Percentiles rank a stretch among this genome's conserved stretches.
Evolutionary conservation across 805 yeast species (phyloP).

Genomic region (Cyberlindnera americana): DNA sequence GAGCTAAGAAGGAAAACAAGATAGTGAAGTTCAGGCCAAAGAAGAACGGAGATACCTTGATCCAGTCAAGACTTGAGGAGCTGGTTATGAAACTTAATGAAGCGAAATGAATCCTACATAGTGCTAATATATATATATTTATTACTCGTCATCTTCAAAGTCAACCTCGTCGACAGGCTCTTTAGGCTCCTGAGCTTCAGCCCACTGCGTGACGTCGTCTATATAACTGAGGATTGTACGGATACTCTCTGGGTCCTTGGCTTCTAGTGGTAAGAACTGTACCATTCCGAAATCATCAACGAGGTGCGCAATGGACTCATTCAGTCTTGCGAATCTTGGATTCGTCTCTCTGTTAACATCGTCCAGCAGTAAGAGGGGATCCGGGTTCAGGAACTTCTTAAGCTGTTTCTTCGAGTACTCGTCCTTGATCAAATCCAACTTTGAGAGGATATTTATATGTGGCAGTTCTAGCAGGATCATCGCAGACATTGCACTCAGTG

Average conservation of each 20-base stretch:
- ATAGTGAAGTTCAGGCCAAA: too few species aligned
- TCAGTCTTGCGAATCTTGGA: slow-evolving; percentile 66
- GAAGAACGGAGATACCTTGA: slow-evolving; percentile 11
- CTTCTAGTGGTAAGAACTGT: slow-evolving; percentile 87
- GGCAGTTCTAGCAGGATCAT: slow-evolving; percentile 95
- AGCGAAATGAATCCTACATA: slow-evolving; percentile 12
- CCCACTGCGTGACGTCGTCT: slow-evolving; percentile 98
- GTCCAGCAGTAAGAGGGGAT: slow-evolving; percentile 67
- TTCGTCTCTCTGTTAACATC: slow-evolving; percentile 48
- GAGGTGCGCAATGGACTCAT: slow-evolving; percentile 78
- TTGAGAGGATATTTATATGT: slow-evolving; percentile 85
- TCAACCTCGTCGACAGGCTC: slow-evolving; percentile 82
- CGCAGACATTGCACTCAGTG: slow-evolving; percentile 95
- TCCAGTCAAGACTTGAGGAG: slow-evolving; percentile 23
- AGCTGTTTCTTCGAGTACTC: slow-evolving; percentile 71
- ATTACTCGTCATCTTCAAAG: slow-evolving; percentile 49
- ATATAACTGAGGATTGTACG: slow-evolving; percentile 83
- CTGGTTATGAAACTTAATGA: slow-evolving; percentile 22
- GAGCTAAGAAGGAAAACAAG: slow-evolving; percentile 5
- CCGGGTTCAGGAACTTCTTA: slow-evolving; percentile 86
- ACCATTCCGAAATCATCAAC: slow-evolving; percentile 99
- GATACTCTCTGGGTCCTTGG: slow-evolving; percentile 70
- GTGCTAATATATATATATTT: neutral
- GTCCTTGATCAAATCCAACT: slow-evolving; percentile 80
- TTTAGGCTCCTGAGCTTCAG: slow-evolving; percentile 93